Evolutionary conservation across 257 asterid species (phyloP), one percentile per base, ranked within the genome.

Genomic region (Gentiana macrophylla): DNA sequence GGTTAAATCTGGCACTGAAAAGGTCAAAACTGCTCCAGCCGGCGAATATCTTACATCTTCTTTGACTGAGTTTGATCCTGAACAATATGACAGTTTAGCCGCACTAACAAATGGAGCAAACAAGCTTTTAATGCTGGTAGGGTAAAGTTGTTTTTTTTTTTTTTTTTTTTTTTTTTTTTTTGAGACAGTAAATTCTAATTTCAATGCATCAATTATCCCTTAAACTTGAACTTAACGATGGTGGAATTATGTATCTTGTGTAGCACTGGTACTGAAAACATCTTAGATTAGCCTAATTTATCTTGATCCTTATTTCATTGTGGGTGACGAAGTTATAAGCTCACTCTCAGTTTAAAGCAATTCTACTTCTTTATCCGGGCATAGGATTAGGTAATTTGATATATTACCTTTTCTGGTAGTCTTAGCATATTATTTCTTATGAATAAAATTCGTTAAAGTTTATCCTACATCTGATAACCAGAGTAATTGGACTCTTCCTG

Each of bases 21-120:
- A 74, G 74, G 77, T 78, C 62, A 92, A 88, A 80, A 75, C 80
- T 56, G 87, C 99, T 53, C 99, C 99, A 53, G 99, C 99, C 52
- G 99, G 99, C 57, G 99, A 92, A 73, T 92, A 92, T 74, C 97
- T 92, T 56, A 92, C 99, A 52, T 77, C 95, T 52, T 95, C 99
- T 54, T 77, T 92, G 55, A 84, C 77, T 67, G 95, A 88, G 59
- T 88, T 92, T 75, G 99, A 92, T 79, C 99, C 97, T 43, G 99
- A 88, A 56, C 99, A 92, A 71, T 81, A 78, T 63, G 97, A 92
- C 72, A 78, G 95, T 71, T 89, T 85, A 63, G 99, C 99, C 72
- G 99, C 99, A 50, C 79, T 92, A 71, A 81, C 97, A 52, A 97
- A 92, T 79, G 99, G 99, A 60, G 95, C 97, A 67, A 92, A 92